phyloP scores from a whole-genome alignment of 495 filamentous ascomycete genomes.

The Aspergillus heteromorphus region DNA sequence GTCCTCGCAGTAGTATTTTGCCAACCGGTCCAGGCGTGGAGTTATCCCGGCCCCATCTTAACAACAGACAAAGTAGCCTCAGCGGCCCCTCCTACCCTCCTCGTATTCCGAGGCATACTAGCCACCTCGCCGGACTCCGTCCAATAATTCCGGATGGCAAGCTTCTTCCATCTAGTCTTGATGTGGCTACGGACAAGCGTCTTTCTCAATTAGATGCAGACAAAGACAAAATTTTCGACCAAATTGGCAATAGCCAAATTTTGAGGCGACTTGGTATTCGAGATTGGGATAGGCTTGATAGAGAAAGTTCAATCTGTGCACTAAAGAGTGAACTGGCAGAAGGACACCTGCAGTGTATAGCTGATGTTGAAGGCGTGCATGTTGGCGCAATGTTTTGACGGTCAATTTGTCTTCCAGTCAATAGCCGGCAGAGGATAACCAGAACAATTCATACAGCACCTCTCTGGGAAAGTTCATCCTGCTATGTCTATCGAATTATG shows the following conservation, averaged over 20 bases:
- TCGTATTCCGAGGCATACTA: slow-evolving; percentile 45
- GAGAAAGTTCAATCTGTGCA: slow-evolving; percentile 54
- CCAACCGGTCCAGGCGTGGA: slow-evolving; percentile 22
- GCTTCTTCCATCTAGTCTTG: slow-evolving; percentile 30
- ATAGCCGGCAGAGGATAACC: no score
- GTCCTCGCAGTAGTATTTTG: slow-evolving; percentile 37
- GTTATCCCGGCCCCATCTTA: slow-evolving; percentile 30
- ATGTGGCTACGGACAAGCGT: slow-evolving; percentile 40
- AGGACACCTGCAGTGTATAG: slow-evolving; percentile 50
- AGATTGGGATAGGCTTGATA: slow-evolving; percentile 56
- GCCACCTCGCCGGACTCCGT: slow-evolving; percentile 47
- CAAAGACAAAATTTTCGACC: slow-evolving; percentile 47
- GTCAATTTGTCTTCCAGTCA: no score
- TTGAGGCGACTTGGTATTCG: slow-evolving; percentile 45
- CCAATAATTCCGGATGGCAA: slow-evolving; percentile 50
- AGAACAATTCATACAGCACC: no score
- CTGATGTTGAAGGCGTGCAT: slow-evolving; percentile 48
- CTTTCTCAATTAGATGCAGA: slow-evolving; percentile 51
- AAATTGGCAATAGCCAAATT: slow-evolving; percentile 51
- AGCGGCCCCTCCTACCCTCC: slow-evolving; percentile 46
- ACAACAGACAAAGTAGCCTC: slow-evolving; percentile 44
- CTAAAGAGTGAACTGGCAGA: slow-evolving; percentile 59
- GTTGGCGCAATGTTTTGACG: slow-evolving; percentile 39
- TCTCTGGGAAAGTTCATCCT: no score
- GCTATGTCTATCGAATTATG: no score